These are phyloP conservation scores for Acanthamoeba healyi DNA, from an alignment of 208 protist species.

Conservation along the genomic window DNA sequence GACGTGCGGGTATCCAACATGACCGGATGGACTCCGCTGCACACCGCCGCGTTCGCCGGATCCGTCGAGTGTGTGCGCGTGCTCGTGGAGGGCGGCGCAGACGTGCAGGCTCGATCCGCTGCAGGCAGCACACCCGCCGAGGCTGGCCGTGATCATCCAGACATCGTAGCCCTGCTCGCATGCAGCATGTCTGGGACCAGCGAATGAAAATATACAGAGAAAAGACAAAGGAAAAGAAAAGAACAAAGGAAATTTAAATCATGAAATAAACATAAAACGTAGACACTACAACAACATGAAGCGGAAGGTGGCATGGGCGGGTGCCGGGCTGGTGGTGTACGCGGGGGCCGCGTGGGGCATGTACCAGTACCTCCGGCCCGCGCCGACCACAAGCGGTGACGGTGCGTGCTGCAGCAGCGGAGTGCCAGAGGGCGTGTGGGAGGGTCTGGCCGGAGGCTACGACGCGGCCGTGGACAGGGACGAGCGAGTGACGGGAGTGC, in stretches of 20 bases:
- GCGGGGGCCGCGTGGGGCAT: neutral
- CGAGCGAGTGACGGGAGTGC: neutral
- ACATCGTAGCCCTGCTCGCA: no score
- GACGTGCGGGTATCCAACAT: neutral
- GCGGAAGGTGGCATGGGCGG: neutral
- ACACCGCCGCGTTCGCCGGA: neutral
- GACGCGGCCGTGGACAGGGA: slow-evolving; percentile 4
- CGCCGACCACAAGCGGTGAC: neutral
- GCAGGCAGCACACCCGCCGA: no score
- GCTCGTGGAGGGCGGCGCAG: neutral
- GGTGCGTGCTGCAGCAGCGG: neutral
- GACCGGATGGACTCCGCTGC: neutral
- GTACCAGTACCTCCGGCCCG: neutral
- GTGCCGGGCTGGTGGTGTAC: slow-evolving; percentile 2
- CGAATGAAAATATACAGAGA: no score
- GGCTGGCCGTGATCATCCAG: no score
- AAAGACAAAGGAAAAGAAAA: no score
- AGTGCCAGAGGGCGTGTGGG: neutral
- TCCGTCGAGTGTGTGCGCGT: neutral
- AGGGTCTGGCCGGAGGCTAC: slow-evolving; percentile 19
- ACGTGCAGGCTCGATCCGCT: neutral
- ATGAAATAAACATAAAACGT: no score
- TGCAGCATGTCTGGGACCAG: no score
- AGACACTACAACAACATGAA: no score
- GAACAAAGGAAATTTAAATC: no score